Base-by-base conservation (phyloP, 768 basidiomycete genomes). In the Calocybe gangraenosa region DNA sequence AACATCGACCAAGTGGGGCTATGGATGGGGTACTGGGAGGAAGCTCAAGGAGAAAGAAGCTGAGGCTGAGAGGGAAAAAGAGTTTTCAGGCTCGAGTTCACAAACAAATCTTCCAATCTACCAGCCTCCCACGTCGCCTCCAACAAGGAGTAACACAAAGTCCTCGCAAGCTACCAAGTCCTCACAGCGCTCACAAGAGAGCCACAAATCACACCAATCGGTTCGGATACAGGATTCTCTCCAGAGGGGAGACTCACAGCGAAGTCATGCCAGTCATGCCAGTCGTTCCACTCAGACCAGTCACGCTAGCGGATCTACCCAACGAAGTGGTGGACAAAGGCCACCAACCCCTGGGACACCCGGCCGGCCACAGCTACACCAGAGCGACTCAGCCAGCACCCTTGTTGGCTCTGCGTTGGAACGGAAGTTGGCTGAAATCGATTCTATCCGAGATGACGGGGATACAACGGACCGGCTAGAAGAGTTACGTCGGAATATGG, bases 361-460 rank as follows among this genome's bases (percentile, higher is more conserved):
- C 39, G 49, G 42, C 33, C 61, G 58, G 13, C 42, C 55, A 20
- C 63, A 59, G 7, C 53, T 69, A 19, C 63, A 71, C 22, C 70
- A 78, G n/a, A 78, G 75, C 18, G 82, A 87, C 51, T 87, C 87
- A 2, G 69, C 78, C 1, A 78, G 76, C 51, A 89, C 86, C 1
- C 78, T 89, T 21, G 76, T 89, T n/a, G 86, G 86, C 2, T 85
- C 83, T 14, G 83, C 82, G 1, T 65, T 73, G 39, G 79, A 85
- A 46, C 76, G 85, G 55, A 89, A 89, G 65, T 65, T 84, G 36
- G 75, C 75, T 40, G 84, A 87, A 46, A 65, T 71, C 0, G 82
- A 81, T 22, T 71, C 76, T 2, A 67, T 78, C 32, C 65, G 67
- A 41, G 74, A 74, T 47, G 70, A 62, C 31, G 65, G 73, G 0